Percentiles rank a stretch among this genome's conserved stretches.
phyloP scores from a whole-genome alignment of 208 protist genomes.

The Vickermania ingenoplastis region DNA sequence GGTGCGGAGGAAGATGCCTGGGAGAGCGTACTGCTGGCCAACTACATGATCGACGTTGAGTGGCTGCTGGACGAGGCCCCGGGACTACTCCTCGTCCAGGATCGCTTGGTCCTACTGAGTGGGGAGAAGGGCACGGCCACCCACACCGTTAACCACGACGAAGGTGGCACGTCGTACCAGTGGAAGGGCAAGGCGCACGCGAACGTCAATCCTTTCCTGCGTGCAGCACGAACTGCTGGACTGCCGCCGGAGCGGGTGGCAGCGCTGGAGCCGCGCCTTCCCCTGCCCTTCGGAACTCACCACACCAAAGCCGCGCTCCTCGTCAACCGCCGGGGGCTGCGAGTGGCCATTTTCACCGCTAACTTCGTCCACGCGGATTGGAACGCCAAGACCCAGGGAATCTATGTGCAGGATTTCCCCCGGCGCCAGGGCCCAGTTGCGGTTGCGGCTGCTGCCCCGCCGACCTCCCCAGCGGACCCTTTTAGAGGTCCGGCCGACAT shows the following conservation, averaged over 20 bases:
- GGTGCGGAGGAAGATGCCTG: constrained; percentile 32
- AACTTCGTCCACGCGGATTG: constrained; percentile 72
- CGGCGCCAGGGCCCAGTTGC: not conserved
- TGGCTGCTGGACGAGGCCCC: constrained; percentile 44
- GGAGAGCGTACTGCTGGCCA: constrained; percentile 43
- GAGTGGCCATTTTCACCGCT: constrained; percentile 58
- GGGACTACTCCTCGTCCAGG: constrained; percentile 16
- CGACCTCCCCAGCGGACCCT: not conserved
- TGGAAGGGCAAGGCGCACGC: constrained; percentile 8
- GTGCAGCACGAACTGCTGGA: not conserved
- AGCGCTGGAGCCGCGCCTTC: constrained; percentile 52
- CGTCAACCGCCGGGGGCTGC: constrained; percentile 42
- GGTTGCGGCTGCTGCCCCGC: not conserved
- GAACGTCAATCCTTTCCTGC: constrained; percentile 12
- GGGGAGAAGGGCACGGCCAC: constrained; percentile 40
- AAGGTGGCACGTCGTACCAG: not conserved
- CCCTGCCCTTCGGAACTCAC: constrained; percentile 69
- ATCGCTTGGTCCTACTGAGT: constrained; percentile 36
- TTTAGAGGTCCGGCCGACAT: constrained; percentile 1
- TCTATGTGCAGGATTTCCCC: constrained; percentile 82
- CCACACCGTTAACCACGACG: not conserved
- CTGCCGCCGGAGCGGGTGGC: constrained; percentile 18
- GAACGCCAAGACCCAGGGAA: constrained; percentile 54
- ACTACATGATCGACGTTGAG: constrained; percentile 60
- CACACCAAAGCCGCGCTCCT: constrained; percentile 69